Conservation (phyloP, 2,329 filamentous ascomycete genomes). For the Waltergamsia citrina region DNA sequence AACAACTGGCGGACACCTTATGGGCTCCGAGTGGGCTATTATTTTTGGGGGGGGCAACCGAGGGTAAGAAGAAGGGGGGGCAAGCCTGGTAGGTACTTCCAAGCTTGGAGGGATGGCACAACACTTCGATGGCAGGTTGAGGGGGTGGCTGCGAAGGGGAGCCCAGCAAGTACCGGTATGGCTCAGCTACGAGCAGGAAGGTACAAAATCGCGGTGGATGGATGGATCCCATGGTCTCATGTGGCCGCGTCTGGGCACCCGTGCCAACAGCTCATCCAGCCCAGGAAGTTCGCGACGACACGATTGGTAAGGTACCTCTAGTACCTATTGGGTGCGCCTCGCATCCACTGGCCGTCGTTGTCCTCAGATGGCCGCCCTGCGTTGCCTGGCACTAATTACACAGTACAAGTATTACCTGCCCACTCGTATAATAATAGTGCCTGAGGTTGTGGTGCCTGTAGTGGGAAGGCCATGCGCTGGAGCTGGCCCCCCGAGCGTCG, state of each 20-base stretch:
- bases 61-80: constrained; percentile 2
- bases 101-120: neutral
- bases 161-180: neutral
- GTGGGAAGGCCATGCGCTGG: too few relatives aligned
- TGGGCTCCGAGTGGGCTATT: constrained; percentile 4
- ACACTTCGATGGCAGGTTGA: constrained; percentile 1
- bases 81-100: too few relatives aligned
- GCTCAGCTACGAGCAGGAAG: neutral
- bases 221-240: constrained; percentile 4
- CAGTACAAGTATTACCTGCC: too few relatives aligned
- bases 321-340: too few relatives aligned
- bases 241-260: constrained; percentile 14
- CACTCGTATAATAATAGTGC: too few relatives aligned
- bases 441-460: too few relatives aligned
- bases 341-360: too few relatives aligned
- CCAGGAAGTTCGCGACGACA: neutral
- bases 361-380: too few relatives aligned
- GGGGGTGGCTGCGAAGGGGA: constrained; percentile 5
- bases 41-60: constrained; percentile 4
- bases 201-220: neutral
- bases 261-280: constrained; percentile 12
- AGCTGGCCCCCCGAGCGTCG: too few relatives aligned
- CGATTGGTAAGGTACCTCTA: too few relatives aligned
- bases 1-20: constrained; percentile 1
- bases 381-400: too few relatives aligned